These are phyloP conservation scores for Fereydounia khargensis DNA, from an alignment of 1,284 basidiomycete genomes.

Conservation along the genomic window DNA sequence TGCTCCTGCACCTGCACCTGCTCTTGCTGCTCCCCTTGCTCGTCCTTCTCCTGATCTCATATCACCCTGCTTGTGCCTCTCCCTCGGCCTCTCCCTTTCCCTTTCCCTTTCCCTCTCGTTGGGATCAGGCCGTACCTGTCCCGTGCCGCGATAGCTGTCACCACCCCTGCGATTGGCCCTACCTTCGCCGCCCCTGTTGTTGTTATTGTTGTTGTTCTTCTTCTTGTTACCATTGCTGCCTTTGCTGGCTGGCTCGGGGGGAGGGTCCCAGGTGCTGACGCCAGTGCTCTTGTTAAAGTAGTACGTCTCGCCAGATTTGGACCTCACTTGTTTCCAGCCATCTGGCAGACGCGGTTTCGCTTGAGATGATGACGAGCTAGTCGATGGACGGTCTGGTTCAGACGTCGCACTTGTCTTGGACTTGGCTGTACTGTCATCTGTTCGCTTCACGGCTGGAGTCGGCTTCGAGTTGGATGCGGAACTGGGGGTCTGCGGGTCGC, in stretches of 20 bases:
- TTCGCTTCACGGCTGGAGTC: too few relatives aligned
- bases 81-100: slow-evolving; percentile 4
- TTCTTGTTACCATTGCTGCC: neutral
- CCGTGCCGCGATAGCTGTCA: too few relatives aligned
- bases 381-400: too few relatives aligned
- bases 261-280: slow-evolving; percentile 21
- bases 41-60: slow-evolving; percentile 2
- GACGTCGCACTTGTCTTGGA: too few relatives aligned
- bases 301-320: slow-evolving; percentile 24
- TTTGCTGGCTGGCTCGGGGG: slow-evolving; percentile 1
- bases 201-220: neutral
- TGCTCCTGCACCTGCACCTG: too few relatives aligned
- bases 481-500: neutral
- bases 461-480: neutral
- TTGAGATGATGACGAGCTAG: too few relatives aligned
- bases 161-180: too few relatives aligned
- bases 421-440: too few relatives aligned
- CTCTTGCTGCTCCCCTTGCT: slow-evolving; percentile 1
- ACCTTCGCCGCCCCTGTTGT: neutral
- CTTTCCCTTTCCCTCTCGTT: neutral
- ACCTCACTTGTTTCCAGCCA: slow-evolving; percentile 18
- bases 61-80: too few relatives aligned
- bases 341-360: slow-evolving; percentile 1
- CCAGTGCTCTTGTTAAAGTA: slow-evolving; percentile 31
- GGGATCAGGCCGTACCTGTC: too few relatives aligned